Conservation (phyloP, 2,329 filamentous ascomycete genomes). For the Lecanicillium sp. region DNA sequence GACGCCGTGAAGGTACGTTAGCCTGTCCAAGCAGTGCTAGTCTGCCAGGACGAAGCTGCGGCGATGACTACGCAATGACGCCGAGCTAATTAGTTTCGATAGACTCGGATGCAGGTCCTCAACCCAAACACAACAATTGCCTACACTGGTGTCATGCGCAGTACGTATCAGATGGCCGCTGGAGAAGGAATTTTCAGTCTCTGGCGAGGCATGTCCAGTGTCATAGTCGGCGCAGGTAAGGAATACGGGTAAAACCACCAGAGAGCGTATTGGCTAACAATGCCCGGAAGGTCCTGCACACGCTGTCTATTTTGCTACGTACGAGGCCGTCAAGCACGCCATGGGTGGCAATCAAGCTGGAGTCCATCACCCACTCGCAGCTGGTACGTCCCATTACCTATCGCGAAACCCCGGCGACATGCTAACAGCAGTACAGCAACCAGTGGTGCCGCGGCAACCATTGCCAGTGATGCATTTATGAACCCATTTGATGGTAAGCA, state of each 20-base stretch:
- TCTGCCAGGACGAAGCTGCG: no score
- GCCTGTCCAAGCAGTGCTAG: not conserved
- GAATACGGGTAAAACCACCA: no score
- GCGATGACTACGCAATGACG: conserved; percentile 1
- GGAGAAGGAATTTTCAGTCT: conserved; percentile 84
- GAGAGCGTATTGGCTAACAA: no score
- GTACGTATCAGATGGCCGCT: conserved; percentile 83
- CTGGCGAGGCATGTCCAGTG: conserved; percentile 95
- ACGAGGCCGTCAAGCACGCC: conserved; percentile 92
- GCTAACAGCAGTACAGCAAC: conserved; percentile 50
- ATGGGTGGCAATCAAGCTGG: conserved; percentile 87
- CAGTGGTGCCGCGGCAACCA: conserved; percentile 89
- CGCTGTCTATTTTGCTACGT: conserved; percentile 96
- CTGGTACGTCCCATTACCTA: conserved; percentile 46
- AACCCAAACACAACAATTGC: conserved; percentile 73
- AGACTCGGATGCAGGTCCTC: conserved; percentile 98
- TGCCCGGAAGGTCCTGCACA: conserved; percentile 79
- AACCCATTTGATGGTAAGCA: conserved; percentile 91
- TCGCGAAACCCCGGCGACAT: not conserved
- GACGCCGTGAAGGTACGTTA: conserved; percentile 86
- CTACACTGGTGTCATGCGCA: conserved; percentile 85
- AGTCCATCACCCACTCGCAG: conserved; percentile 85
- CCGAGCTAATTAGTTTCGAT: conserved; percentile 13
- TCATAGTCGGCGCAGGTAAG: conserved; percentile 88
- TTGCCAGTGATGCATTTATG: conserved; percentile 97